phyloP scores from a whole-genome alignment of 805 yeast species.

The Wickerhamiella brachini region DNA sequence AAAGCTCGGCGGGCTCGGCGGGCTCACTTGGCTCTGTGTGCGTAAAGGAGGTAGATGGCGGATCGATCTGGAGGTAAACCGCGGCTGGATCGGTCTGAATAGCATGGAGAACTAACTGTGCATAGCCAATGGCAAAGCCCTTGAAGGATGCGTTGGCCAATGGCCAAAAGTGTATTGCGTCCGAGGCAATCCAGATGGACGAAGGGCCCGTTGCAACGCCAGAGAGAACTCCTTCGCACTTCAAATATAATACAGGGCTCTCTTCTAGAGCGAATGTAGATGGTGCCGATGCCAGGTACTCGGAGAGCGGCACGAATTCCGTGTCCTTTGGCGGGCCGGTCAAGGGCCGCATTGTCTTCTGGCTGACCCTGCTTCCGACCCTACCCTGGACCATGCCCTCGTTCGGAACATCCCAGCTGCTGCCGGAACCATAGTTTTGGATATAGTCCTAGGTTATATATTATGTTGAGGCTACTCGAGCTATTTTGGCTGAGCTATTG shows the following conservation, averaged over 20 bases:
- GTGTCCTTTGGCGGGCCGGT: slow-evolving; percentile 9
- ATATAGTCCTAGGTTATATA: too few relatives aligned
- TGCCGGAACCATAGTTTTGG: too few relatives aligned
- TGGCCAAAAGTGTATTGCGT: slow-evolving; percentile 19
- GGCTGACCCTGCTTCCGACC: background rate
- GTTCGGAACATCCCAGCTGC: slow-evolving; percentile 1
- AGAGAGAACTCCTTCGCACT: slow-evolving; percentile 4
- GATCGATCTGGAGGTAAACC: slow-evolving; percentile 16
- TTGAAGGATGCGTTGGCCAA: slow-evolving; percentile 1
- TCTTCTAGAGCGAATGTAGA: slow-evolving; percentile 24
- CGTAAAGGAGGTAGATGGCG: too few relatives aligned
- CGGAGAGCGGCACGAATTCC: slow-evolving; percentile 19
- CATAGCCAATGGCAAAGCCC: slow-evolving; percentile 17
- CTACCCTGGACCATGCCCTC: background rate
- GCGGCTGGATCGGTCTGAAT: slow-evolving; percentile 8
- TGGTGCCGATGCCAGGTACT: slow-evolving; percentile 24
- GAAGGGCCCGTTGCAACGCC: slow-evolving; percentile 5
- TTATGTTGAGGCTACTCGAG: too few relatives aligned
- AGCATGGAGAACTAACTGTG: slow-evolving; percentile 19
- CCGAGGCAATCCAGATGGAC: slow-evolving; percentile 17
- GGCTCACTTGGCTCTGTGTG: too few relatives aligned
- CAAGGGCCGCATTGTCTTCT: slow-evolving; percentile 7
- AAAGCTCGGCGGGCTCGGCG: too few relatives aligned
- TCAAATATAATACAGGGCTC: slow-evolving; percentile 19
- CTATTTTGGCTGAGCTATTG: too few relatives aligned